Percentiles rank a stretch among this genome's conserved stretches.
Evolutionary conservation across 2,329 filamentous ascomycete genomes (phyloP).

Genomic region (Sphaerulina musiva): DNA sequence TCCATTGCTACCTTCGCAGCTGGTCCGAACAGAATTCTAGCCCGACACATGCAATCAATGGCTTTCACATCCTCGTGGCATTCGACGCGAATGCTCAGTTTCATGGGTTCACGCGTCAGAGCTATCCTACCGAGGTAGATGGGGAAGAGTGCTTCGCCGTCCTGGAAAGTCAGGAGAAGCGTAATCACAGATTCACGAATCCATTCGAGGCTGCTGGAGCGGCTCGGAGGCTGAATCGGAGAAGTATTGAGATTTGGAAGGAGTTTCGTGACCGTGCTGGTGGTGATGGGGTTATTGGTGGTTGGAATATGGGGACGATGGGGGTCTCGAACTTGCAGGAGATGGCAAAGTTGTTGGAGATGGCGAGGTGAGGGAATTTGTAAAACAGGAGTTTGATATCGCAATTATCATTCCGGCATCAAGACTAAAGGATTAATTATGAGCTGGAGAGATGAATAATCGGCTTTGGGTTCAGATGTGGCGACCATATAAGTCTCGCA

Average conservation of each 20-base stretch:
- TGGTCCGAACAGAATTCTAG: neutral
- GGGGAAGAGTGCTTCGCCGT: neutral
- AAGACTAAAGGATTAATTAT: too few relatives aligned
- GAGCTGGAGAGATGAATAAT: too few relatives aligned
- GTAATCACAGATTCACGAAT: neutral
- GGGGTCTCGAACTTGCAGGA: neutral
- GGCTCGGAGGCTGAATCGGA: neutral
- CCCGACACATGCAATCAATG: neutral
- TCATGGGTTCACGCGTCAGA: neutral
- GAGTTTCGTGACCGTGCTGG: neutral
- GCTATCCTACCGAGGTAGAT: neutral
- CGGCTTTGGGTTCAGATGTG: too few relatives aligned
- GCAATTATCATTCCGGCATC: too few relatives aligned
- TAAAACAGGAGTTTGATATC: too few relatives aligned
- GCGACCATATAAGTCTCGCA: too few relatives aligned
- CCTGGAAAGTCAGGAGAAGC: neutral
- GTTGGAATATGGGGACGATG: neutral
- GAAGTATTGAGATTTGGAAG: neutral
- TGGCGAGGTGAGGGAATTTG: neutral
- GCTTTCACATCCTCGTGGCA: neutral
- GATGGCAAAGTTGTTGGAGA: neutral
- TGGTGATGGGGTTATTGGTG: neutral
- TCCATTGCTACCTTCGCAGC: neutral
- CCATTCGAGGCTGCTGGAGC: neutral
- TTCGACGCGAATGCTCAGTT: neutral